Conservation (phyloP, 495 filamentous ascomycete species). For the Daldinia loculata region DNA sequence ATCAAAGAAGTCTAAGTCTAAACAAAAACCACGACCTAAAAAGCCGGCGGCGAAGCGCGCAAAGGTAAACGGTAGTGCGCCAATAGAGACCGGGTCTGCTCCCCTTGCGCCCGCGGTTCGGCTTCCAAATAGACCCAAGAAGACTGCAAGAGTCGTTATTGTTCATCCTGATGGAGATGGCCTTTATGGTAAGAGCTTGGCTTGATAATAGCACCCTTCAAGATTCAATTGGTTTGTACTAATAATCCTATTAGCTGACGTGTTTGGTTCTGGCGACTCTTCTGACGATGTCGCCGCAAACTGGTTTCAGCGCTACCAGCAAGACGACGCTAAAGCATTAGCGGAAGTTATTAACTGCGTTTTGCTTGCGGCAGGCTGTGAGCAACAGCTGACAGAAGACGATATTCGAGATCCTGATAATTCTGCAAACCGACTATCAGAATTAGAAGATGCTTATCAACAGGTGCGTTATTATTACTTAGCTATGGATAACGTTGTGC, state of each 20-base stretch:
- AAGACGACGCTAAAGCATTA: slow-evolving; percentile 71
- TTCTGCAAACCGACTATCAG: slow-evolving; percentile 68
- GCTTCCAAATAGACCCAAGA: slow-evolving; percentile 68
- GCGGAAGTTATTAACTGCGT: slow-evolving; percentile 90
- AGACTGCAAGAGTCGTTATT: slow-evolving; percentile 59
- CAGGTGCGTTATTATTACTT: slow-evolving; percentile 55
- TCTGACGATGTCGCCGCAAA: slow-evolving; percentile 79
- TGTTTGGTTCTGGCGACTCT: slow-evolving; percentile 76
- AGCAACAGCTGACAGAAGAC: slow-evolving; percentile 73
- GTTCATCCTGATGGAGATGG: slow-evolving; percentile 68
- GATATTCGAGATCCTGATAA: slow-evolving; percentile 90
- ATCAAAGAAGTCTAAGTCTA: slow-evolving; percentile 48
- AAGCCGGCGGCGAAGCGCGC: slow-evolving; percentile 78
- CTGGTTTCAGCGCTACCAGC: slow-evolving; percentile 80
- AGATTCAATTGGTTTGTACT: slow-evolving; percentile 25
- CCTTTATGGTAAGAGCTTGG: slow-evolving; percentile 71
- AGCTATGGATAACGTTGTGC: neutral
- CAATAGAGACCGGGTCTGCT: slow-evolving; percentile 48
- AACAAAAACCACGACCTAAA: slow-evolving; percentile 49
- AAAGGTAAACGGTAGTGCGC: slow-evolving; percentile 71
- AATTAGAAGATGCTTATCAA: slow-evolving; percentile 84
- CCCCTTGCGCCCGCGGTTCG: slow-evolving; percentile 56
- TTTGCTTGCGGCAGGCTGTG: slow-evolving; percentile 81
- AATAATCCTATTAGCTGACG: slow-evolving; percentile 66
- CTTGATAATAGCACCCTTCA: neutral